Evolutionary conservation across 192 early-diverging fungal genomes (phyloP).

Genomic region (Oehlia diaphana): DNA sequence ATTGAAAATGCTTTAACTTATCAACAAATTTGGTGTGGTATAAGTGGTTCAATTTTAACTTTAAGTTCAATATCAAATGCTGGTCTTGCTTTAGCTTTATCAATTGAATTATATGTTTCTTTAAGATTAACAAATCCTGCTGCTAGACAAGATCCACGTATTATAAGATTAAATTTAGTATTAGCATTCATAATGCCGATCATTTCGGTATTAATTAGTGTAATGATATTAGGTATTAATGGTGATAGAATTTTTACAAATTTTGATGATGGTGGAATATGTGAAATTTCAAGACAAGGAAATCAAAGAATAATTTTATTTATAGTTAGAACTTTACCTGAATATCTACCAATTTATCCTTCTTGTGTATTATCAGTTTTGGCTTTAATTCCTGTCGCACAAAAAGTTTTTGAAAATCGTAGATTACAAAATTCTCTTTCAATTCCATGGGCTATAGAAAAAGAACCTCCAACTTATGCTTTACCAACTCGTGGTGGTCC

Average conservation of each 20-base stretch:
- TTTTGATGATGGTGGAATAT: not conserved
- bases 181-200: not conserved
- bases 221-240: not conserved
- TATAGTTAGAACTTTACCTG: not conserved
- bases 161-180: constrained; percentile 1
- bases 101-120: constrained; percentile 14
- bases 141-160: not conserved
- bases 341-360: constrained; percentile 11
- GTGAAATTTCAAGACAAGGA: constrained; percentile 7
- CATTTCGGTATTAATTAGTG: not conserved
- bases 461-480: not conserved
- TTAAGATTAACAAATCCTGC: not conserved
- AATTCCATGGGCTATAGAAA: not conserved
- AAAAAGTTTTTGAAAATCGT: constrained; percentile 7
- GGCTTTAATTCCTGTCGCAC: constrained; percentile 11
- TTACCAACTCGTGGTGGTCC: constrained; percentile 8
- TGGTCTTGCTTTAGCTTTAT: constrained; percentile 9
- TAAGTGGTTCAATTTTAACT: constrained; percentile 6
- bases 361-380: constrained; percentile 9
- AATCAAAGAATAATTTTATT: not conserved
- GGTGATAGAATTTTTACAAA: not conserved
- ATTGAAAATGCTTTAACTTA: not conserved
- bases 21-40: not conserved
- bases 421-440: not conserved
- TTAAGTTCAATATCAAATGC: constrained; percentile 3